A percentile compares a stretch with the other conserved stretches of the same genome.
Conservation (phyloP, 129 eudicot genomes). For the Lonicera japonica region DNA sequence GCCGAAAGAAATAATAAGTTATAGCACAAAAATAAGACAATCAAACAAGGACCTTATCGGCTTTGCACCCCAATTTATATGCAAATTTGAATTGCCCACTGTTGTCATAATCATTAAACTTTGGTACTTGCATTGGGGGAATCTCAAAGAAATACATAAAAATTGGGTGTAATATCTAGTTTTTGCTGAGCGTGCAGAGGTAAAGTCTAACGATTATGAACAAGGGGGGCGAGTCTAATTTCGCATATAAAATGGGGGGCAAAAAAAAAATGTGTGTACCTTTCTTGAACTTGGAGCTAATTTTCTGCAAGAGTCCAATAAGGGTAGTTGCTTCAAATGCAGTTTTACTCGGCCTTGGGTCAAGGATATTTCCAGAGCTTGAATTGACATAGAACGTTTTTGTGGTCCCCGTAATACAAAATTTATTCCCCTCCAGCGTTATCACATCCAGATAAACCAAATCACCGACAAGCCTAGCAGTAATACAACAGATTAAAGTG, state of each 20-base stretch:
- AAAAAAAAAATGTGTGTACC: conserved; percentile 31
- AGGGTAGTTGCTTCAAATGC: conserved; percentile 84
- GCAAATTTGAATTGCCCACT: too few relatives aligned
- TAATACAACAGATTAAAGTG: neutral
- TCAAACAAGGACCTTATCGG: too few relatives aligned
- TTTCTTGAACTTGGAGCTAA: conserved; percentile 91
- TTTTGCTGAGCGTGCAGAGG: too few relatives aligned
- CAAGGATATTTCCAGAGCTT: conserved; percentile 66
- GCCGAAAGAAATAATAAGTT: conserved; percentile 2
- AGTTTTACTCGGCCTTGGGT: conserved; percentile 68
- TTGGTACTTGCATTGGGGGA: too few relatives aligned
- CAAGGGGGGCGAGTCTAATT: too few relatives aligned
- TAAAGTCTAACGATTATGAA: too few relatives aligned
- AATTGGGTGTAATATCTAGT: too few relatives aligned
- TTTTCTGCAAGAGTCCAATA: conserved; percentile 82
- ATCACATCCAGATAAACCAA: conserved; percentile 85
- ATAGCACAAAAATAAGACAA: neutral
- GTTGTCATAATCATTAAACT: too few relatives aligned
- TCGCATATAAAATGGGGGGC: too few relatives aligned
- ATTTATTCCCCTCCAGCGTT: conserved; percentile 80
- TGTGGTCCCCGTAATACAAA: conserved; percentile 89
- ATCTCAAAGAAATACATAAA: too few relatives aligned
- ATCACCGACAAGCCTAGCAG: conserved; percentile 87
- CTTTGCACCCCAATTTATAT: too few relatives aligned
- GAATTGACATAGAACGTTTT: conserved; percentile 78